Evolutionary conservation across 176 grass and related monocot species (phyloP).

Genomic region (Puya raimondii): DNA sequence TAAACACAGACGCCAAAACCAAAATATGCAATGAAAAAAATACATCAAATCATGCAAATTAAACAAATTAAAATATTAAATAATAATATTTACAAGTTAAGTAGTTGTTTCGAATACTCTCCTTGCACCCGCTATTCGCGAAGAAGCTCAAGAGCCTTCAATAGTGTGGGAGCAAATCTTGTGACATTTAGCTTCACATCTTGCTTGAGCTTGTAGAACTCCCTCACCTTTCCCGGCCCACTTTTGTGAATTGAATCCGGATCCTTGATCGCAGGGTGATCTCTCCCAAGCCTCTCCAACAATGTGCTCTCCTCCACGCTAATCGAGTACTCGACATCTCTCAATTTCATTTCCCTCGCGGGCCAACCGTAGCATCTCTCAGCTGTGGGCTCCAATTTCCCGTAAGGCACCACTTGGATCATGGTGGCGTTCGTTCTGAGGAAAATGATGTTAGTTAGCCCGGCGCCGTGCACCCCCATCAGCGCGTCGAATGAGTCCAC

Average conservation of each 20-base stretch:
- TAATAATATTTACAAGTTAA: too few relatives aligned
- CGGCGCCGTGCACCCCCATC: slow-evolving; percentile 58
- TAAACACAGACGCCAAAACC: too few relatives aligned
- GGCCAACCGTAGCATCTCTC: slow-evolving; percentile 27
- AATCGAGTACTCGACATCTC: slow-evolving; percentile 47
- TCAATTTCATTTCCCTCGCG: slow-evolving; percentile 46
- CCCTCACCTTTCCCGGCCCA: slow-evolving; percentile 41
- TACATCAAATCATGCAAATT: too few relatives aligned
- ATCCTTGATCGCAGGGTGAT: slow-evolving; percentile 54
- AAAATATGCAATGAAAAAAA: too few relatives aligned
- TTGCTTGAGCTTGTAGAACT: slow-evolving; percentile 51
- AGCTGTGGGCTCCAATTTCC: slow-evolving; percentile 39
- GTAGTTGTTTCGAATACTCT: too few relatives aligned
- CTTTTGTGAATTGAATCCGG: slow-evolving; percentile 37
- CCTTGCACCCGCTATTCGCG: background rate
- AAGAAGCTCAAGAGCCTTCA: slow-evolving; percentile 38
- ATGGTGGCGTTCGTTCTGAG: slow-evolving; percentile 31
- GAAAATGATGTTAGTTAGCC: slow-evolving; percentile 73
- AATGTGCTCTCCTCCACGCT: slow-evolving; percentile 52
- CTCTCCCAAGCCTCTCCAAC: slow-evolving; percentile 42
- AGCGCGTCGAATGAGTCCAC: slow-evolving; percentile 56
- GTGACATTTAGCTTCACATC: slow-evolving; percentile 59
- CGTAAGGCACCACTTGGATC: slow-evolving; percentile 67
- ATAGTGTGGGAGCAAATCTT: slow-evolving; percentile 40
- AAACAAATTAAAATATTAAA: too few relatives aligned